Evolutionary conservation across 164 flowering plant genomes (phyloP), one percentile per base, ranked within the genome.

Genomic region (Protea cynaroides): DNA sequence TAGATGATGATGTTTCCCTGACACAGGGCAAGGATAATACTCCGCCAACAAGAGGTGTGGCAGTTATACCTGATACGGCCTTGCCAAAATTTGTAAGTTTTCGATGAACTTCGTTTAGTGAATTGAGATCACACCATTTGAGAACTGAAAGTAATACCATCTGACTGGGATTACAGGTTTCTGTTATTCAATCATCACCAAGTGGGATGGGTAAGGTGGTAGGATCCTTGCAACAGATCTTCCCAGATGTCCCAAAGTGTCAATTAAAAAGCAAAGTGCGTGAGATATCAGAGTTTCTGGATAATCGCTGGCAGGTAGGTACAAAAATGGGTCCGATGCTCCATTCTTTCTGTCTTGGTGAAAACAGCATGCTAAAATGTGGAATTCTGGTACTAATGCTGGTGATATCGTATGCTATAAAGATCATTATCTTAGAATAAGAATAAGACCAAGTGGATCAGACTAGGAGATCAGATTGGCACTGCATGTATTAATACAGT

Each of bases 291-390:
- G 80, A 83, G 15, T 94, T 87, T 73, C 78, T 73, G 46, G 92
- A 93, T 68, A 87, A 85, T 57, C 84, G 86, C 1, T 89, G 97
- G 96, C 87, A 87, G 97, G 97, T 88, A 37, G 47, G 83, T 76
- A 19, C 52, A 40, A 24, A 47, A 36, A 57, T n/a, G 5, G 29
- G 1, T 61, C 15, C 19, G 22, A 13, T 13, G 11, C 2, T 21
- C 8, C n/a, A 6, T 25, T 13, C 37, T 17, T 52, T 11, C 22
- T 23, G 6, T 23, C 19, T 7, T 18, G 15, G 37, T n/a, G 49
- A 8, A 29, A 44, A 15, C 17, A 4, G 49, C 49, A 44, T 11
- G 49, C 10, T 11, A 11, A 44, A 44, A 44, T 15, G 52, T 49
- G 52, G 52, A 49, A 13, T 8, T 56, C 46, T 40, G 14, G 13